Base-by-base conservation (phyloP, 805 yeast genomes). In the Grigorovia transvaalensis region DNA sequence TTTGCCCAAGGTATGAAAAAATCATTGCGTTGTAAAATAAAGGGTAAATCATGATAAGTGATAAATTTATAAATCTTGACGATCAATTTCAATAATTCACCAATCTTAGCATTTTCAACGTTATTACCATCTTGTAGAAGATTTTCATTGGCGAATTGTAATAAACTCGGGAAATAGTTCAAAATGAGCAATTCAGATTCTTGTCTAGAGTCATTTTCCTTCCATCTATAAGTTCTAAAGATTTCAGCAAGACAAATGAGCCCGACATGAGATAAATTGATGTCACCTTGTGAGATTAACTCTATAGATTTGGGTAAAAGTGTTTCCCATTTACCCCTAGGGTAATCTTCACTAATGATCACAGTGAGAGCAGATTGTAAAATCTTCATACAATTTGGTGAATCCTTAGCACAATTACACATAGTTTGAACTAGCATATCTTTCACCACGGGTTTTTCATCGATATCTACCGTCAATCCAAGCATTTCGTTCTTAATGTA, bases 51-150 rank as follows among this genome's bases (percentile, higher is more conserved):
- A 55, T 76, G 77, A 63, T 76, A 81, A 3, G 91, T 82, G 44
- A 82, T 82, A 64, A 83, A 85, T 65, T 90, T 90, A 73, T 81
- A 87, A 53, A 79, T 74, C 63, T 91, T 91, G 51, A 90, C 68
- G 19, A 87, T 74, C 56, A 84, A 72, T 57, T 85, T 85, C 46
- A 88, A 70, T 73, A 90, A 82, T 56, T 88, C 95, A 18, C 88
- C 90, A 9, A 69, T 61, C 47, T 78, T 77, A 3, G 63, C 57
- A 45, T 61, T 51, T 35, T 58, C 53, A 48, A 66, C 53, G 44
- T 65, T 66, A 4, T 61, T 56, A 19, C 74, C 70, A 18, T 69
- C 70, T 45, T 74, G 72, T 45, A 64, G 57, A 33, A 76, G 71
- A 29, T 74, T 72, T 1, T 78, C 71, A 51, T 80, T 79, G 3